phyloP scores from a whole-genome alignment of 2,329 filamentous ascomycete genomes.

The Alternaria sp. region DNA sequence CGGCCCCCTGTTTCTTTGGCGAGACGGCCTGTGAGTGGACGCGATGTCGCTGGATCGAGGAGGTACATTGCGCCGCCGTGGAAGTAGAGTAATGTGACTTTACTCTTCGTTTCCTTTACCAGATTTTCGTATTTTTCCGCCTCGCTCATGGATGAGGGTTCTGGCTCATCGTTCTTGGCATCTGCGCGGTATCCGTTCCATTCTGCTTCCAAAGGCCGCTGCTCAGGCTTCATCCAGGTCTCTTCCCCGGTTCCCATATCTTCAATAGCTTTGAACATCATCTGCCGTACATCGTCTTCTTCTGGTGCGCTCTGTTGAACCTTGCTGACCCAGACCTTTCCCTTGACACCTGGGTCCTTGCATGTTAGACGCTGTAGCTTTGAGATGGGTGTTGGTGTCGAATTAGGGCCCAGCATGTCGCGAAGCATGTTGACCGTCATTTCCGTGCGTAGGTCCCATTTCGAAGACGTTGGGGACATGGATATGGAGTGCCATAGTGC shows the following conservation, averaged over 20 bases:
- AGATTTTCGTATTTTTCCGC: slow-evolving; percentile 70
- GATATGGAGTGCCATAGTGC: slow-evolving; percentile 71
- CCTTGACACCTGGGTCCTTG: slow-evolving; percentile 74
- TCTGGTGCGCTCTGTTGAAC: slow-evolving; percentile 70
- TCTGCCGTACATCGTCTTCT: slow-evolving; percentile 61
- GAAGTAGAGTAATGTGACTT: slow-evolving; percentile 74
- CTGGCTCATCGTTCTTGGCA: slow-evolving; percentile 60
- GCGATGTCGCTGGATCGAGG: slow-evolving; percentile 74
- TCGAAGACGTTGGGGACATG: slow-evolving; percentile 74
- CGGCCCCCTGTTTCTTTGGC: slow-evolving; percentile 73
- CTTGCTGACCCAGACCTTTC: slow-evolving; percentile 81
- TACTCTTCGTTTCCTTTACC: slow-evolving; percentile 71
- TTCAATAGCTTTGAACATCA: slow-evolving; percentile 67
- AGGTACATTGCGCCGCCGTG: slow-evolving; percentile 80
- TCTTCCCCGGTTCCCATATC: slow-evolving; percentile 57
- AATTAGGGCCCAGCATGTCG: slow-evolving; percentile 43
- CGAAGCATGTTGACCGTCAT: slow-evolving; percentile 78
- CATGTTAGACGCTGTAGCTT: slow-evolving; percentile 67
- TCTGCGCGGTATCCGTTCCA: slow-evolving; percentile 76
- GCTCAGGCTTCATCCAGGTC: slow-evolving; percentile 57
- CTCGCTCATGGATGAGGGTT: slow-evolving; percentile 66
- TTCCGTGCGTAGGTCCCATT: slow-evolving; percentile 81
- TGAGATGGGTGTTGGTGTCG: slow-evolving; percentile 36
- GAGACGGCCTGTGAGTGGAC: slow-evolving; percentile 66
- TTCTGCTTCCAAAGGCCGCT: slow-evolving; percentile 71